phyloP scores from a whole-genome alignment of 148 eudicot species.

The Nepenthes mirabilis region DNA sequence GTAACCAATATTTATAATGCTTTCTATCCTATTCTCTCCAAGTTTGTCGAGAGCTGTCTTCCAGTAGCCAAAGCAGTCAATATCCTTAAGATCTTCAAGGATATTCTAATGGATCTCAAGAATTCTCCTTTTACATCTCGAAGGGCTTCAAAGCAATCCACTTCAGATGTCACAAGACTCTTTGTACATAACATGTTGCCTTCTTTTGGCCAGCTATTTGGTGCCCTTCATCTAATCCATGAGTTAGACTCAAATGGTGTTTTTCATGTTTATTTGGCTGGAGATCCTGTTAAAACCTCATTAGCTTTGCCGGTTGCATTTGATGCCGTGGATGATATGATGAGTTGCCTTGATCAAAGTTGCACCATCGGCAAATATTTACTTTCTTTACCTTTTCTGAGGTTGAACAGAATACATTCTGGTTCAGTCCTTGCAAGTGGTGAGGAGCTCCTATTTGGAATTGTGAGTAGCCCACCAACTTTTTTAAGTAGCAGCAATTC shows the following conservation, averaged over 20 bases:
- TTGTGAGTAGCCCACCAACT: constrained; percentile 38
- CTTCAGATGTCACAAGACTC: constrained; percentile 17
- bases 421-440: constrained; percentile 86
- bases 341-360: constrained; percentile 25
- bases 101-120: constrained; percentile 40
- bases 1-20: constrained; percentile 69
- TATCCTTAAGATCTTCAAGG: constrained; percentile 34
- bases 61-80: constrained; percentile 31
- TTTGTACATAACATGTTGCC: constrained; percentile 34
- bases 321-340: constrained; percentile 76
- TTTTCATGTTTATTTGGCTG: constrained; percentile 41
- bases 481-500: background rate
- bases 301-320: constrained; percentile 76
- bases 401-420: constrained; percentile 67
- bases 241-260: constrained; percentile 30
- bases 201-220: constrained; percentile 40
- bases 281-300: constrained; percentile 76
- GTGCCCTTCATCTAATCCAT: constrained; percentile 51
- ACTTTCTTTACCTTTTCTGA: constrained; percentile 57
- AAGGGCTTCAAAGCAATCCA: constrained; percentile 30
- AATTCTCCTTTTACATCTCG: constrained; percentile 57
- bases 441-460: constrained; percentile 93
- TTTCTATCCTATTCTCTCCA: constrained; percentile 33
- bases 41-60: constrained; percentile 31
- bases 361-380: constrained; percentile 23